Base-by-base conservation (phyloP, 306 rosid species). In the Quercus wislizeni region DNA sequence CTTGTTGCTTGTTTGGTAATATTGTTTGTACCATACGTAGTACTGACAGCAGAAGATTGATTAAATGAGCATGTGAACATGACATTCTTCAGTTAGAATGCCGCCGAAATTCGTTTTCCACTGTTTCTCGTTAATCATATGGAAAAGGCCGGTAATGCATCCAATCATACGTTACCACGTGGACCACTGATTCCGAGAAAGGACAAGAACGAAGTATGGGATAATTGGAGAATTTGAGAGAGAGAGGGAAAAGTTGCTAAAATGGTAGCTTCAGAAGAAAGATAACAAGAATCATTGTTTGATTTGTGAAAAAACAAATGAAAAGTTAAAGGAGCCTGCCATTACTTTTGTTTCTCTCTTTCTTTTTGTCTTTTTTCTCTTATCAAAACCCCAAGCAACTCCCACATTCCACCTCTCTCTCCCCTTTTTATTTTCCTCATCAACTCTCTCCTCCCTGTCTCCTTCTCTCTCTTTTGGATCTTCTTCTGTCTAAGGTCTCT, bases 181-280 rank as follows among this genome's bases (percentile, higher is more conserved):
- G 86, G 86, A 83, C 27, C 5, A 6, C 72, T 87, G 88, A 86
- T 88, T 89, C 89, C 86, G 46, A 78, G 89, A 87, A 92, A 91
- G 89, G 83, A 88, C 92, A 86, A 87, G 63, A 33, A 74, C 55
- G 94, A 94, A 94, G 97, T 88, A 92, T 90, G 83, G 96, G 96
- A 92, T 94, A 87, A 78, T 76, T 78, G 76, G 70, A 19, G 31
- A 58, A 35, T 35, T 35, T 35, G 27, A 72, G 52, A 71, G n/a
- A 76, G 70, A 71, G 35, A 77, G 43, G 20, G 3, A 9, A n/a
- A 41, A 41, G 46, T 41, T 41, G 46, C 46, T 8, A 41, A 41
- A 38, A 38, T 38, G 46, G 31, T 71, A 82, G 76, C 90, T 90
- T 92, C 83, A 78, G 12, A 55, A 23, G 74, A 86, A 90, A 81